Conservation (phyloP, 306 rosid species). For the Trifolium pratense region DNA sequence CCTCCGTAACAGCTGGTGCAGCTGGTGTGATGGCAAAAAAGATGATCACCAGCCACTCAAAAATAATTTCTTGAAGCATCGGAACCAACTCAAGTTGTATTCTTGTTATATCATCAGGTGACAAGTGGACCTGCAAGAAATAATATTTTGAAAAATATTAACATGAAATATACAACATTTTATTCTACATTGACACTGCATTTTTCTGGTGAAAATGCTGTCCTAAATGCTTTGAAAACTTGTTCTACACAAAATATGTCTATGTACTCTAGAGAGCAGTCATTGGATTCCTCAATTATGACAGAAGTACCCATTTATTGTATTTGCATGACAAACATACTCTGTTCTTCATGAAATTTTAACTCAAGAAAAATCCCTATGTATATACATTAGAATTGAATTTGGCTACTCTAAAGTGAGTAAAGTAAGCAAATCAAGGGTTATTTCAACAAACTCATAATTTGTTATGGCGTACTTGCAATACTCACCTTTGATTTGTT, state of each 20-base stretch:
- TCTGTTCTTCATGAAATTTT: conserved; percentile 7
- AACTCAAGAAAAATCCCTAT: background rate
- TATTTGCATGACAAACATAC: conserved; percentile 5
- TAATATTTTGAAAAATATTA: background rate
- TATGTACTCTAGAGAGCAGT: conserved; percentile 13
- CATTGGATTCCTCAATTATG: conserved; percentile 14
- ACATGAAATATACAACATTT: background rate
- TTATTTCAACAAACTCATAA: background rate
- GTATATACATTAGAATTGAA: background rate
- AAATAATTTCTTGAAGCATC: conserved; percentile 81
- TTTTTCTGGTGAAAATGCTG: conserved; percentile 4
- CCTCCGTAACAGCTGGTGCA: conserved; percentile 73
- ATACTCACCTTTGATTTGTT: background rate
- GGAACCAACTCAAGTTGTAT: conserved; percentile 82
- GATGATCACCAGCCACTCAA: conserved; percentile 81
- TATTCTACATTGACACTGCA: conserved; percentile 14
- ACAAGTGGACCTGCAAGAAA: conserved; percentile 68
- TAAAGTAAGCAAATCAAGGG: background rate
- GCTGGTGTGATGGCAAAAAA: conserved; percentile 81
- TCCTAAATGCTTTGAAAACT: conserved; percentile 25
- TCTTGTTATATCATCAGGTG: conserved; percentile 69
- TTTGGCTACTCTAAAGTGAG: background rate
- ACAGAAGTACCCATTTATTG: background rate
- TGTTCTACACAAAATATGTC: conserved; percentile 21
- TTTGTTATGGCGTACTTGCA: background rate